Evolutionary conservation across 192 early-diverging fungal species (phyloP).

Genomic region (Mortierella alpina): DNA sequence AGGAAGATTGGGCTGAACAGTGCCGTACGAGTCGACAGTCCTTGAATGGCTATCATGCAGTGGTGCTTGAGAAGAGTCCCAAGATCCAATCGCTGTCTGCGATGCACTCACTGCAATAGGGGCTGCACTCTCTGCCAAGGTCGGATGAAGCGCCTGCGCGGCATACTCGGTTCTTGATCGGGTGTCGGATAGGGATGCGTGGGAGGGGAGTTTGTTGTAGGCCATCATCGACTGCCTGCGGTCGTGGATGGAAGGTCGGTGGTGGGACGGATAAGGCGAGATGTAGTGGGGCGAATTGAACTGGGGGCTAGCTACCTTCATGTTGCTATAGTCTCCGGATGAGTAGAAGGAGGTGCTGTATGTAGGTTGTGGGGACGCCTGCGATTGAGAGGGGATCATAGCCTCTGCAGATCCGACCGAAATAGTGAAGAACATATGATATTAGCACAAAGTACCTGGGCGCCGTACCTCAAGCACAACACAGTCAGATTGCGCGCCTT

Average conservation of each 20-base stretch:
- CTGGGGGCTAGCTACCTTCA: constrained; percentile 20
- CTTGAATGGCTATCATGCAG: constrained; percentile 7
- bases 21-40: constrained; percentile 1
- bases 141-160: not conserved
- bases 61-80: constrained; percentile 5
- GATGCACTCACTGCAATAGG: not conserved
- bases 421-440: not conserved
- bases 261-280: constrained; percentile 35
- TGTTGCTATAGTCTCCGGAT: constrained; percentile 14
- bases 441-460: not conserved
- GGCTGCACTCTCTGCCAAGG: not conserved
- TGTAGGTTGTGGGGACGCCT: constrained; percentile 7
- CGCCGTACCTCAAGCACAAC: too few relatives aligned
- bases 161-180: constrained; percentile 30
- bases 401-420: not conserved
- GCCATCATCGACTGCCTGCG: constrained; percentile 45
- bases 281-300: constrained; percentile 29
- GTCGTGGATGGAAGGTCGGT: constrained; percentile 38
- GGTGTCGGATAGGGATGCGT: constrained; percentile 20
- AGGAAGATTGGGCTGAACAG: constrained; percentile 33
- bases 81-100: constrained; percentile 7
- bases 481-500: not conserved
- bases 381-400: constrained; percentile 43
- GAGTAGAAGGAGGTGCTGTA: constrained; percentile 30
- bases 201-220: constrained; percentile 10